phyloP scores from a whole-genome alignment of 2,329 filamentous ascomycete genomes.

The Xylaria sp. region DNA sequence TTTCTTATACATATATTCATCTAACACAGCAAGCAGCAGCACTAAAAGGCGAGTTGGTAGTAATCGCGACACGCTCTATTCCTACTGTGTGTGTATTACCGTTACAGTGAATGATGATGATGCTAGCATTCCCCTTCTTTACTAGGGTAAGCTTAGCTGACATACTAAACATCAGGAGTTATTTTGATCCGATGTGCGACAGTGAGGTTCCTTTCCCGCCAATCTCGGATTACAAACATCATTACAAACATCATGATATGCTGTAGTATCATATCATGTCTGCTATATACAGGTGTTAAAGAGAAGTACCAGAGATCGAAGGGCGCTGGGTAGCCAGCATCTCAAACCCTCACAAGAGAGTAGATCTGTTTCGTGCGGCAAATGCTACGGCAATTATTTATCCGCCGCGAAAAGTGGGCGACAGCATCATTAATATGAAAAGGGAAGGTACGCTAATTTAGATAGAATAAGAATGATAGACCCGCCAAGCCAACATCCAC shows the following conservation, averaged over 20 bases:
- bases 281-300: neutral
- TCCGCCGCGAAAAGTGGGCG: neutral
- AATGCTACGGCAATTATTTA: neutral
- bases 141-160: neutral
- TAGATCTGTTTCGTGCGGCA: conserved; percentile 8
- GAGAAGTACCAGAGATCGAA: neutral
- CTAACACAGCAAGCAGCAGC: neutral
- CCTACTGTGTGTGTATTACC: neutral
- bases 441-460: neutral
- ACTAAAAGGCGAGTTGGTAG: neutral
- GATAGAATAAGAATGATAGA: conserved; percentile 4
- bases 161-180: neutral
- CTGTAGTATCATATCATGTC: neutral
- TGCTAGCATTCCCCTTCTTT: neutral
- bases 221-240: neutral
- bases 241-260: neutral
- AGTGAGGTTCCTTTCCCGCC: neutral
- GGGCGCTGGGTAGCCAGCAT: neutral
- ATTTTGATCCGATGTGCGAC: neutral
- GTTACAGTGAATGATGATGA: neutral
- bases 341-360: neutral
- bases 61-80: neutral
- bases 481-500: neutral
- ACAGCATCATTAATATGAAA: neutral
- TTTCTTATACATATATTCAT: neutral